Conservation (phyloP, 108 stramenopile species). For the Fragilariopsis cylindrus region DNA sequence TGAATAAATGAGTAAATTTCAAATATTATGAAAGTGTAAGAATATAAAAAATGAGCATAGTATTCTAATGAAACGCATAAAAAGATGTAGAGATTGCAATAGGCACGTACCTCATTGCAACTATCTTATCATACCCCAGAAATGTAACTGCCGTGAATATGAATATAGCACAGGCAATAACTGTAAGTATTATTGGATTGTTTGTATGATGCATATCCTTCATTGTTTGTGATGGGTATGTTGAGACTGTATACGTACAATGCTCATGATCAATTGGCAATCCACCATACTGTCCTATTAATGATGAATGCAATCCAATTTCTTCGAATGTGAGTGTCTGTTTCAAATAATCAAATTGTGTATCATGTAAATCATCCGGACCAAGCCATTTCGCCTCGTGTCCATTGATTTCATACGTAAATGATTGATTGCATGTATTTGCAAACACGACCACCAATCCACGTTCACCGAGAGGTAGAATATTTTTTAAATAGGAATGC, state of each 20-base stretch:
- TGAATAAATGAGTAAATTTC: not conserved
- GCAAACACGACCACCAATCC: conserved; percentile 41
- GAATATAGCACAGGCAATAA: not conserved
- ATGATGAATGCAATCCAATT: not conserved
- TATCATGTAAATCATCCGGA: conserved; percentile 21
- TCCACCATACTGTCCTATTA: not conserved
- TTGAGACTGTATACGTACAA: conserved; percentile 12
- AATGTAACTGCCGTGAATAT: conserved; percentile 3
- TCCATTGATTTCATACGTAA: conserved; percentile 33
- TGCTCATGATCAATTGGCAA: not conserved
- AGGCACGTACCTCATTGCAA: not conserved
- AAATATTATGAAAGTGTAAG: conserved; percentile 17
- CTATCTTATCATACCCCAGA: conserved; percentile 1
- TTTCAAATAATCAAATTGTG: conserved; percentile 8
- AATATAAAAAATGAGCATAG: not conserved
- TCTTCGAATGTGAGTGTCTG: not conserved
- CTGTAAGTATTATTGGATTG: not conserved
- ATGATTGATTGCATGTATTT: conserved; percentile 28
- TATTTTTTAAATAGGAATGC: conserved; percentile 20
- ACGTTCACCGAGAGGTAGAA: conserved; percentile 1
- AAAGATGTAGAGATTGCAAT: not conserved
- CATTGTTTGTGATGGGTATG: conserved; percentile 21
- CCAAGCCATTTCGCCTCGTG: conserved; percentile 20
- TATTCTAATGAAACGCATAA: conserved; percentile 2
- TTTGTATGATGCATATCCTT: not conserved